These are phyloP conservation scores for Fusarium redolens DNA, from an alignment of 2,329 filamentous ascomycete species.

Conservation along the genomic window DNA sequence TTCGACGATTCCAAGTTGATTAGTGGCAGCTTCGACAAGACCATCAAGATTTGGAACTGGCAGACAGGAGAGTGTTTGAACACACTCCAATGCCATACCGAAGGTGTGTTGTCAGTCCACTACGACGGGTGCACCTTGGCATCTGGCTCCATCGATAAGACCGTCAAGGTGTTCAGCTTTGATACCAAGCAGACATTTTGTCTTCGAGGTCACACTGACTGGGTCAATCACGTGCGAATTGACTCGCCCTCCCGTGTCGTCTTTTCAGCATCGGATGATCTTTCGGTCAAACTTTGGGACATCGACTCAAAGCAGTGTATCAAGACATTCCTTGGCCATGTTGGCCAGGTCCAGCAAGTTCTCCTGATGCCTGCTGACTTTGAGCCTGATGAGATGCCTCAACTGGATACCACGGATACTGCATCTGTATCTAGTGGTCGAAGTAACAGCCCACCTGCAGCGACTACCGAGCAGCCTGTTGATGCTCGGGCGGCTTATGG, in stretches of 20 bases:
- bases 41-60: slow-evolving; percentile 97
- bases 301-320: slow-evolving; percentile 86
- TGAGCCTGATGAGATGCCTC: slow-evolving; percentile 78
- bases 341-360: slow-evolving; percentile 95
- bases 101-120: slow-evolving; percentile 87
- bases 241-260: slow-evolving; percentile 85
- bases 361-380: slow-evolving; percentile 87
- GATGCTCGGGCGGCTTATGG: slow-evolving; percentile 68
- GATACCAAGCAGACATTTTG: slow-evolving; percentile 83
- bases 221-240: slow-evolving; percentile 95
- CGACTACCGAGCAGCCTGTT: slow-evolving; percentile 47
- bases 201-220: slow-evolving; percentile 87
- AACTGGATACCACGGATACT: slow-evolving; percentile 65
- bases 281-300: slow-evolving; percentile 92
- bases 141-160: slow-evolving; percentile 89
- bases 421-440: slow-evolving; percentile 61
- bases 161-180: slow-evolving; percentile 93
- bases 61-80: slow-evolving; percentile 87
- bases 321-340: slow-evolving; percentile 83
- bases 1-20: slow-evolving; percentile 94
- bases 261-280: slow-evolving; percentile 93
- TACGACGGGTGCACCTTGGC: slow-evolving; percentile 87
- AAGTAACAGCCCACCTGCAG: slow-evolving; percentile 54
- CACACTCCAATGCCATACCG: slow-evolving; percentile 81
- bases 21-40: slow-evolving; percentile 88